These are phyloP conservation scores for Dactylonectria estremocensis DNA, from an alignment of 2,329 filamentous ascomycete genomes.

Conservation along the genomic window DNA sequence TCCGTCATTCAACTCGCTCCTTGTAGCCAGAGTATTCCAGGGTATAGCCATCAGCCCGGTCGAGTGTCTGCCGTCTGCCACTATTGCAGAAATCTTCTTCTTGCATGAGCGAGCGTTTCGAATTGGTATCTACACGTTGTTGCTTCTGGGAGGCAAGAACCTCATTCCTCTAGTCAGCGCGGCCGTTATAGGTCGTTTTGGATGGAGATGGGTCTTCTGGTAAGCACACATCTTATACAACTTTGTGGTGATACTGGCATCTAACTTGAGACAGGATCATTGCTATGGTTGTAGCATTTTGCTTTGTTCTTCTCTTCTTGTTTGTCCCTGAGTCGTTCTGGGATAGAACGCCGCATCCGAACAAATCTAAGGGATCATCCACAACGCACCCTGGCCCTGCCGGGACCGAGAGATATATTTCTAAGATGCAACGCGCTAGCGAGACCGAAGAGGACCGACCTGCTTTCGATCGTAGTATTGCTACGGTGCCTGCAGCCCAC, in stretches of 20 bases:
- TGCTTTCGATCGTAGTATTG: not conserved
- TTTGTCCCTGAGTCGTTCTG: constrained; percentile 97
- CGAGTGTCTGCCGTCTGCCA: constrained; percentile 93
- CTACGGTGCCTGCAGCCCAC: not conserved
- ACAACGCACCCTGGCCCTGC: constrained; percentile 27
- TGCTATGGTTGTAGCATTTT: constrained; percentile 82
- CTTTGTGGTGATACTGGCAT: no score
- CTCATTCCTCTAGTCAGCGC: constrained; percentile 90
- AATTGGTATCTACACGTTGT: constrained; percentile 91
- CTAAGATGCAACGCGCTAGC: constrained; percentile 19
- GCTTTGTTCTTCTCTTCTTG: constrained; percentile 82
- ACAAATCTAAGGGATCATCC: constrained; percentile 43
- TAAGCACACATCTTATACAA: constrained; percentile 55
- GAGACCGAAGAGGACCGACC: not conserved
- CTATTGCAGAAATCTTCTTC: constrained; percentile 97
- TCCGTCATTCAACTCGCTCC: constrained; percentile 83
- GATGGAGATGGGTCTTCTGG: constrained; percentile 95
- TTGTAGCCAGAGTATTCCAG: constrained; percentile 88
- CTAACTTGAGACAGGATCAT: constrained; percentile 75
- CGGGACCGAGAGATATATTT: not conserved
- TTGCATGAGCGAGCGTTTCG: constrained; percentile 94
- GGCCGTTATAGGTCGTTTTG: constrained; percentile 81
- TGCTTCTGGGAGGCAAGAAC: constrained; percentile 93
- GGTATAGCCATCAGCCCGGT: constrained; percentile 91
- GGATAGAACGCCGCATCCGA: constrained; percentile 80